phyloP scores from a whole-genome alignment of 352 stramenopile genomes.

The Pythium utonaiense region DNA sequence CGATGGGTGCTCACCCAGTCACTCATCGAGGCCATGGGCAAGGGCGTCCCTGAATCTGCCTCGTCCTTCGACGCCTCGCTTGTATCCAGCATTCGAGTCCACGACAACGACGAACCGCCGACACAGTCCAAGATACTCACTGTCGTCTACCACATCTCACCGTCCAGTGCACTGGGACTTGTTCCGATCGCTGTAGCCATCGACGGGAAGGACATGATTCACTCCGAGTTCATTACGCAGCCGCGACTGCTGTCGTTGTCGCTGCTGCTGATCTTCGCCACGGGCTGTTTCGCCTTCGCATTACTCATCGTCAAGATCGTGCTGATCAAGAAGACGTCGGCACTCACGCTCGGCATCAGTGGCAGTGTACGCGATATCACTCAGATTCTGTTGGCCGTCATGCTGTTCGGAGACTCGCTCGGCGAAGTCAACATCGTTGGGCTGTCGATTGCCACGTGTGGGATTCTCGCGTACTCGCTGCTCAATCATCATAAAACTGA shows the following conservation, averaged over 20 bases:
- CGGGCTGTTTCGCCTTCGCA: slow-evolving; percentile 57
- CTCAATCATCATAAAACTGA: slow-evolving; percentile 43
- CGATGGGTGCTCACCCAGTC: slow-evolving; percentile 83
- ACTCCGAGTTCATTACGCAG: slow-evolving; percentile 54
- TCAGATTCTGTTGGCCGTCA: slow-evolving; percentile 73
- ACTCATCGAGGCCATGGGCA: slow-evolving; percentile 43
- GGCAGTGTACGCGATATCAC: slow-evolving; percentile 78
- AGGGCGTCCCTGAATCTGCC: neutral
- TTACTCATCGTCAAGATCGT: slow-evolving; percentile 82
- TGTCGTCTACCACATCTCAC: slow-evolving; percentile 80
- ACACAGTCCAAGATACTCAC: slow-evolving; percentile 45
- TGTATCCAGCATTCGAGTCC: no score
- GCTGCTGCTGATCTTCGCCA: slow-evolving; percentile 55
- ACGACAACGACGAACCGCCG: neutral
- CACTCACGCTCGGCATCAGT: slow-evolving; percentile 71
- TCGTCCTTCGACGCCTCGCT: neutral
- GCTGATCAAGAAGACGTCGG: slow-evolving; percentile 82
- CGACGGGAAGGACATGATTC: slow-evolving; percentile 38
- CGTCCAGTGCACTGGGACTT: slow-evolving; percentile 57
- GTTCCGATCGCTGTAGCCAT: slow-evolving; percentile 52
- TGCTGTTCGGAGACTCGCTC: slow-evolving; percentile 72
- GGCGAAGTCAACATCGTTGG: slow-evolving; percentile 58
- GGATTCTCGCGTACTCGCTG: slow-evolving; percentile 73
- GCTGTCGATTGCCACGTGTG: slow-evolving; percentile 59
- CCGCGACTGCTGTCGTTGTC: slow-evolving; percentile 39